These are phyloP conservation scores for Haplographium delicatum DNA, from an alignment of 495 filamentous ascomycete species.

Conservation along the genomic window DNA sequence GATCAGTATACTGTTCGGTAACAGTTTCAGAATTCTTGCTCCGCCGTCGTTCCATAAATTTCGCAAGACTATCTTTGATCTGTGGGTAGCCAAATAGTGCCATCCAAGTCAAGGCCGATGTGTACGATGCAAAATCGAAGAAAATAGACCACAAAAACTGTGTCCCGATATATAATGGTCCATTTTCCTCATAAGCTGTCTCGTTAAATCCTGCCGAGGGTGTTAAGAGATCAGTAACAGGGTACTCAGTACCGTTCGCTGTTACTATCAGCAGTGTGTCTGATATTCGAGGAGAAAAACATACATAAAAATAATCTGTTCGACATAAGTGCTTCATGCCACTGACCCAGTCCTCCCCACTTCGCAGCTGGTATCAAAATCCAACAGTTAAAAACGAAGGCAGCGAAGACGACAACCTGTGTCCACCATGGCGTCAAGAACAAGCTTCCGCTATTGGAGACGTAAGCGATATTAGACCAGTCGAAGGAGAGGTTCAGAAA, in stretches of 20 bases:
- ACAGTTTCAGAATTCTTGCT: conserved; percentile 31
- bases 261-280: neutral
- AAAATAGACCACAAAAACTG: conserved; percentile 52
- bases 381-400: conserved; percentile 51
- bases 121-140: conserved; percentile 52
- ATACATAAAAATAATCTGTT: conserved; percentile 43
- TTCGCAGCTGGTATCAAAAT: conserved; percentile 50
- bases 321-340: conserved; percentile 47
- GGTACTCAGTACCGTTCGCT: conserved; percentile 47
- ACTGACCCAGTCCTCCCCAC: conserved; percentile 46
- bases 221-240: conserved; percentile 40
- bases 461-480: conserved; percentile 51
- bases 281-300: neutral
- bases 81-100: conserved; percentile 46
- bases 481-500: conserved; percentile 51
- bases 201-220: conserved; percentile 44
- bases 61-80: conserved; percentile 36
- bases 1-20: conserved; percentile 48
- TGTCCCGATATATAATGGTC: conserved; percentile 46
- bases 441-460: conserved; percentile 40
- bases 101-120: conserved; percentile 51
- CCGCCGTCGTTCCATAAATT: conserved; percentile 31
- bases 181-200: conserved; percentile 45
- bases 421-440: conserved; percentile 53
- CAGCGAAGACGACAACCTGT: conserved; percentile 46